Base-by-base conservation (phyloP, 2,329 filamentous ascomycete genomes). In the Cladophialophora psammophila region DNA sequence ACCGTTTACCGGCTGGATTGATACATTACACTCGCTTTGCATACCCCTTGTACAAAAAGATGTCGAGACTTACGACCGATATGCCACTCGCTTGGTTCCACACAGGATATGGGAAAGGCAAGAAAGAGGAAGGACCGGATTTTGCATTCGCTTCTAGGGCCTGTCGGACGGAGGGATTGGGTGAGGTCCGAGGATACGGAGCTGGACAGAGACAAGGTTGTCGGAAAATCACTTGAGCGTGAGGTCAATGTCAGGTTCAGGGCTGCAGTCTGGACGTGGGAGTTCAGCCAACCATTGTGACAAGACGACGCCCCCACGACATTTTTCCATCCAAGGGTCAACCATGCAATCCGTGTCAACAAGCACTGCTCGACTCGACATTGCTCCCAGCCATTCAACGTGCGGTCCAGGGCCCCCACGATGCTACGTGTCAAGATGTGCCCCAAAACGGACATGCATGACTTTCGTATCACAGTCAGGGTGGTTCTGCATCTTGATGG, bases 21-120 rank as follows among this genome's bases (percentile, higher is more conserved):
- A 55, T 56, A 61, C 52, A 63, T 54, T 65, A 66, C 68, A 68
- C 58, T 70, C 68, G 68, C 68, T 70, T 69, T 58, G 55, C 54
- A 63, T 62, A 54, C 45, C 35, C 45, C 15, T 66, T 68, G 68
- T 70, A 66, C 62, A 70, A 66, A 69, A 32, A 54, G 38, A 63
- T 68, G 68, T 68, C 68, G 68, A 62, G 65, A 68, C 60, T 63
- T 52, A 67, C 50, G 66, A 70, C 66, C 68, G 68, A 70, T 66
- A 70, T 63, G 68, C 66, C 68, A 70, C 65, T 70, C 68, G 68
- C 68, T 70, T 70, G 52, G 59, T 50, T 55, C 31, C 38, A 42
- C 36, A 66, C 36, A 36, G 52, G 38, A 38, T 55, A 48, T n/a
- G 34, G 57, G 48, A 60, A 50, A 53, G 42, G 35, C 38, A 60